A percentile compares a stretch with the other conserved stretches of the same genome.
These are phyloP conservation scores for Trametes pubescens DNA, from an alignment of 1,284 basidiomycete species.

Conservation along the genomic window DNA sequence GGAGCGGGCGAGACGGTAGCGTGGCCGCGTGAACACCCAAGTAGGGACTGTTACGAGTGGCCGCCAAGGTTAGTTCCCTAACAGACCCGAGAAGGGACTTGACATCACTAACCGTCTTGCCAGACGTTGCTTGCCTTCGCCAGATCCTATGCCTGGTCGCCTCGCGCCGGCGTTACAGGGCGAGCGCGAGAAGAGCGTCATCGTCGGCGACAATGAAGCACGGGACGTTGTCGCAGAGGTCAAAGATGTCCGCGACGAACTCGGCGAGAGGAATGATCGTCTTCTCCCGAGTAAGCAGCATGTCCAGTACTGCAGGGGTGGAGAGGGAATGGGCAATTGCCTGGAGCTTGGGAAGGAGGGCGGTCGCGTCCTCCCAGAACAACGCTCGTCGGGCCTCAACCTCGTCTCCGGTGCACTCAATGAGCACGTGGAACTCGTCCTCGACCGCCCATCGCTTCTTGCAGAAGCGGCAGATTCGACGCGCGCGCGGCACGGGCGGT, in stretches of 20 bases:
- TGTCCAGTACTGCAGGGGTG: neutral
- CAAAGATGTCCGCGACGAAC: neutral
- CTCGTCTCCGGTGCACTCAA: too few species aligned
- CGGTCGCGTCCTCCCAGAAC: too few species aligned
- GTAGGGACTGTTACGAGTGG: neutral
- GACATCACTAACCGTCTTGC: neutral
- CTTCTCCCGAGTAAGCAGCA: neutral
- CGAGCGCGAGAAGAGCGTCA: neutral
- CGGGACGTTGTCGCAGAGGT: neutral
- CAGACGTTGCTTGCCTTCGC: neutral
- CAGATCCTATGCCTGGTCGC: conserved; percentile 2
- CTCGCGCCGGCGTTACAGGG: neutral
- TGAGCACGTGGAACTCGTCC: too few species aligned
- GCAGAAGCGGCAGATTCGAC: too few species aligned
- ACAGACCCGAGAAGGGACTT: neutral
- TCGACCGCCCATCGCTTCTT: too few species aligned
- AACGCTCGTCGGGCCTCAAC: too few species aligned
- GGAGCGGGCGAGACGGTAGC: neutral
- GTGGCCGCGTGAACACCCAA: neutral
- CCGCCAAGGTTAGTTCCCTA: neutral
- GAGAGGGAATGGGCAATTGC: too few species aligned
- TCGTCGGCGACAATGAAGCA: neutral
- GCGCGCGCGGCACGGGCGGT: too few species aligned
- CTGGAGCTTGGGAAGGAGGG: too few species aligned
- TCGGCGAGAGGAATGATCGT: neutral